Conservation (phyloP, 371 early-diverging fungal species). For the Capillidium rhysosporum region DNA sequence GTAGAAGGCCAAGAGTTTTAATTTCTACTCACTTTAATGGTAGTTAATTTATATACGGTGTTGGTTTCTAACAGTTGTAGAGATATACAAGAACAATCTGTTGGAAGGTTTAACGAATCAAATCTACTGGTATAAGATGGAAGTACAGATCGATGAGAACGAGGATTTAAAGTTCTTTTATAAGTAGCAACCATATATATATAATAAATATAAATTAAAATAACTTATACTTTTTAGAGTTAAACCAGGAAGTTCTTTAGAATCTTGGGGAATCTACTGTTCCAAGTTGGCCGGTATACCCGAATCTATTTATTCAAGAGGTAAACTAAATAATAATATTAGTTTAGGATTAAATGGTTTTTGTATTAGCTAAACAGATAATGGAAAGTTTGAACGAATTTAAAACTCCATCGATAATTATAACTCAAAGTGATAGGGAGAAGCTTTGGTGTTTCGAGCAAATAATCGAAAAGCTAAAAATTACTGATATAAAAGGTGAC, state of each 20-base stretch:
- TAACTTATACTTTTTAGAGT: neutral
- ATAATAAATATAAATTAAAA: too few species aligned
- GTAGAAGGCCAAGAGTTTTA: neutral
- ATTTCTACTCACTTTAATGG: slow-evolving; percentile 3
- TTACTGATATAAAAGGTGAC: neutral
- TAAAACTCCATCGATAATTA: neutral
- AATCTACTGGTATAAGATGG: neutral
- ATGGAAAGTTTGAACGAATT: neutral
- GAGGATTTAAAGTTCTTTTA: neutral
- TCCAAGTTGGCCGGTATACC: neutral
- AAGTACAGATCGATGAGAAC: neutral
- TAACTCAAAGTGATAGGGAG: neutral
- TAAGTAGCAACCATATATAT: neutral
- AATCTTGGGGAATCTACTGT: slow-evolving; percentile 1
- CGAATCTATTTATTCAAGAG: neutral
- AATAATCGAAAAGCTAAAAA: neutral
- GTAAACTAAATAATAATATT: neutral
- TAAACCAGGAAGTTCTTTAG: neutral
- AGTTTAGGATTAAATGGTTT: neutral
- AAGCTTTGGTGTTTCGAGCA: neutral
- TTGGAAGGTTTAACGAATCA: neutral
- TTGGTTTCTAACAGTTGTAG: neutral
- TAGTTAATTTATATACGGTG: neutral
- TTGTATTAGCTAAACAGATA: neutral
- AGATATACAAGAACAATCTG: neutral